These are phyloP conservation scores for Gossypium thurberi DNA, from an alignment of 345 rosid species.

Conservation along the genomic window DNA sequence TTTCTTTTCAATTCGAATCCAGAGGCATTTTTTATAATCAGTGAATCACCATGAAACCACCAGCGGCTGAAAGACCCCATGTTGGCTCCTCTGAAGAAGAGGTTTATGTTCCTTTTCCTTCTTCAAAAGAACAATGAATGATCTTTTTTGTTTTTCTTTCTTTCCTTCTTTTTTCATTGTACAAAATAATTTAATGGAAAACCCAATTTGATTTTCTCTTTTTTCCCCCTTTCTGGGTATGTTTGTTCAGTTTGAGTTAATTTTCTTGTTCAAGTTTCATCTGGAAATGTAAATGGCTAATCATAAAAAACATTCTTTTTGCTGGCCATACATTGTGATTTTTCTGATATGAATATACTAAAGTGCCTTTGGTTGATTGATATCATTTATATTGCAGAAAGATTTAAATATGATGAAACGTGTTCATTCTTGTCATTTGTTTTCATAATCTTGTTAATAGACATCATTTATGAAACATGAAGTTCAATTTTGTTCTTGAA, in stretches of 20 bases:
- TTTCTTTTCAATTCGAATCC: background rate
- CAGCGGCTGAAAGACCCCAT: background rate
- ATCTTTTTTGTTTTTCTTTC: background rate
- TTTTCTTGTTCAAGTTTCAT: background rate
- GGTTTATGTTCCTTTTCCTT: background rate
- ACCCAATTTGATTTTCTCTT: background rate
- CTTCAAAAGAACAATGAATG: background rate
- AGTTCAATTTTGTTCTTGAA: background rate
- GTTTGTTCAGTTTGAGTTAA: background rate
- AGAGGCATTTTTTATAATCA: background rate
- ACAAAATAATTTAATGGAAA: background rate
- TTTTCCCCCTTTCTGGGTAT: background rate
- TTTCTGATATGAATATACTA: background rate
- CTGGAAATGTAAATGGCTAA: background rate
- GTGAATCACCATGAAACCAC: background rate
- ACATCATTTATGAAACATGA: background rate
- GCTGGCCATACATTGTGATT: background rate
- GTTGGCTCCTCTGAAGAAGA: background rate
- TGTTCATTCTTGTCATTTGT: no score
- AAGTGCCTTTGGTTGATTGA: background rate
- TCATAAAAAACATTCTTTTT: background rate
- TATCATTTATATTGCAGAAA: background rate
- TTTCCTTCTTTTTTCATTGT: background rate
- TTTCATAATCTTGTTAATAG: background rate
- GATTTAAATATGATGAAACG: background rate